Evolutionary conservation across 495 filamentous ascomycete genomes (phyloP).

Genomic region (Podospora comata): DNA sequence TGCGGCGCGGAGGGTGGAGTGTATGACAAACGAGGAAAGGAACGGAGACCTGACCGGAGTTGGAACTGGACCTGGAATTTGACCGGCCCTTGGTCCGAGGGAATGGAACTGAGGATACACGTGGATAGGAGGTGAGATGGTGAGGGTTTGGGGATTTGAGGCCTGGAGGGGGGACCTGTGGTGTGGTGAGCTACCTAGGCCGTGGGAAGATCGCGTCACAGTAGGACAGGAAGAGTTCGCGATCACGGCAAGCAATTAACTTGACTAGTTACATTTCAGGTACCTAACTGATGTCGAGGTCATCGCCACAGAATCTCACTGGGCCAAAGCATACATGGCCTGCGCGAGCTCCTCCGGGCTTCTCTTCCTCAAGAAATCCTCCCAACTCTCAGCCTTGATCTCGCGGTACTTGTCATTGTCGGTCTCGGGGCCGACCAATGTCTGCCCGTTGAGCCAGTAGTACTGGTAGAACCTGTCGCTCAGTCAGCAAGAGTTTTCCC

Average conservation of each 20-base stretch:
- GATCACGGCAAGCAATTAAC: too few species aligned
- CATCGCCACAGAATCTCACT: too few species aligned
- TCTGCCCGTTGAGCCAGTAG: slow-evolving; percentile 28
- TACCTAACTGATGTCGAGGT: too few species aligned
- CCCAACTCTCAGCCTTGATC: slow-evolving; percentile 32
- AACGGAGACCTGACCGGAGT: not conserved
- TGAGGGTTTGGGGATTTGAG: not conserved
- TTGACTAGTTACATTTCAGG: too few species aligned
- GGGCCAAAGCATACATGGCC: too few species aligned
- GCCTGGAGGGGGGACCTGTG: not conserved
- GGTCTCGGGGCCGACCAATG: slow-evolving; percentile 18
- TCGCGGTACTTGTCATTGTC: slow-evolving; percentile 37
- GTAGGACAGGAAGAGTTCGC: too few species aligned
- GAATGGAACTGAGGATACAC: not conserved
- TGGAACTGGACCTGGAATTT: not conserved
- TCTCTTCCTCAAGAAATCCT: slow-evolving; percentile 21
- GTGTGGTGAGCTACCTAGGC: too few species aligned
- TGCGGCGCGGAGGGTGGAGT: not conserved
- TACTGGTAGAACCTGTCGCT: slow-evolving; percentile 26
- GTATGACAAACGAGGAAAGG: not conserved
- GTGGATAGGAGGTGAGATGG: not conserved
- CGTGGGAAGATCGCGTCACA: too few species aligned
- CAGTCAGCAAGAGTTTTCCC: not conserved
- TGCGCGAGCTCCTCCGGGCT: not conserved
- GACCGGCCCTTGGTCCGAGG: not conserved